These are phyloP conservation scores for Volutella citrinella DNA, from an alignment of 2,329 filamentous ascomycete species.

Conservation along the genomic window DNA sequence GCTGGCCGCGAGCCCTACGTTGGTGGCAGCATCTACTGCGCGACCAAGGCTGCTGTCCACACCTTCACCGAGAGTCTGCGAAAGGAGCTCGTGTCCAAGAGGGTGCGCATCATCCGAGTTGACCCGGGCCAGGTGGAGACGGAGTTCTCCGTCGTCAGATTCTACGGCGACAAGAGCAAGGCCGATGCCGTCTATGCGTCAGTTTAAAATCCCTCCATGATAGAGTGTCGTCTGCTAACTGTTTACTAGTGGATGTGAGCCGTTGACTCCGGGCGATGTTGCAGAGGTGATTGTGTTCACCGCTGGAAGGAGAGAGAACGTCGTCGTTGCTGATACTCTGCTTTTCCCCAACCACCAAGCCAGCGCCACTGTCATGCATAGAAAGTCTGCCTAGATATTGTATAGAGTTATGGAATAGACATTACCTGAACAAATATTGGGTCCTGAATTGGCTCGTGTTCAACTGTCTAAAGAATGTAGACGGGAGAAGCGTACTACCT, in stretches of 20 bases:
- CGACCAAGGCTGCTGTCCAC: conserved; percentile 82
- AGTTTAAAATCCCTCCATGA: conserved; percentile 27
- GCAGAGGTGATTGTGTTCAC: conserved; percentile 87
- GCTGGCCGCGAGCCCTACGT: conserved; percentile 84
- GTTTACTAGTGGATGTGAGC: conserved; percentile 62
- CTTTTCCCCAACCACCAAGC: conserved; percentile 82
- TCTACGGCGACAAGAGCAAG: conserved; percentile 82
- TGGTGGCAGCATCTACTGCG: conserved; percentile 87
- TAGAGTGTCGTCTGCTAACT: not conserved
- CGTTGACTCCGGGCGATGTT: conserved; percentile 84
- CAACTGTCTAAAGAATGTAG: too few relatives aligned
- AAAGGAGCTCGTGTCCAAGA: conserved; percentile 75
- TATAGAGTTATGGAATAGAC: too few relatives aligned
- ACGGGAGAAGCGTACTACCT: too few relatives aligned
- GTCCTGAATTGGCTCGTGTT: too few relatives aligned
- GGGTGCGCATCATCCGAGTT: conserved; percentile 80
- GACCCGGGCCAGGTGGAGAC: conserved; percentile 93
- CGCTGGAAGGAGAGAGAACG: conserved; percentile 79
- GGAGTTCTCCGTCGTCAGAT: conserved; percentile 87
- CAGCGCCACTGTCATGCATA: conserved; percentile 23
- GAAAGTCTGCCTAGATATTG: conserved; percentile 20
- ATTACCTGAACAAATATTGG: too few relatives aligned
- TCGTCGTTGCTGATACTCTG: conserved; percentile 83
- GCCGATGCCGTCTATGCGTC: conserved; percentile 86
- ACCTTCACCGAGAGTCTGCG: conserved; percentile 79